Evolutionary conservation across 257 asterid species (phyloP), one percentile per base, ranked within the genome.

Genomic region (Handroanthus guayacan): DNA sequence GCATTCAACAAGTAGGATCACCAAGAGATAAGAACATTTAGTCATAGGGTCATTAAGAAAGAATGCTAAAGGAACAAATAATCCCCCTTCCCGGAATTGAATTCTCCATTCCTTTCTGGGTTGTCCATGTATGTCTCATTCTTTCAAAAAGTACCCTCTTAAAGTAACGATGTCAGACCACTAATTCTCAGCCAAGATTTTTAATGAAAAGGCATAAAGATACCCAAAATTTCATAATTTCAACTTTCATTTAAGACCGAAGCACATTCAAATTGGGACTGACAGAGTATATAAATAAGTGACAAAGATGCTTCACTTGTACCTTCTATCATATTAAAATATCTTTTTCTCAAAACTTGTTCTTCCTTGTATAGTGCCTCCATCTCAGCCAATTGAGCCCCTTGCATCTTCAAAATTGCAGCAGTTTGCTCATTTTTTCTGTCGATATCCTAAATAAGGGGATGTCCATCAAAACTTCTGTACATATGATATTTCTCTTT

Each of bases 351-450:
- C 79, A 90, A 70, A 62, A 93, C 86, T 88, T 90, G 97, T 80
- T 95, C 98, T 82, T 95, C 99, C 82, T 88, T 93, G 81, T 95
- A 95, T 76, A 95, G 98, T 61, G 88, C 62, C 83, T 93, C 97
- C 90, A 90, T 91, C 86, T 95, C 99, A 70, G 95, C 95, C 81
- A 95, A 84, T 80, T 93, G 99, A 79, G 93, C 87, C 68, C 93
- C 97, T 91, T 95, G 99, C 97, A 90, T 91, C 85, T 90, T 95
- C 81, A 95, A 87, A 75, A 95, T 90, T 75, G 96, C 87, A 69
- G 97, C 99, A 72, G 98, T 91, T 83, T 95, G 99, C 87, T 92
- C 97, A 85, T 95, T 95, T 85, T 93, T 93, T 69, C 98, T 79
- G 80, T 91, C 98, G 62, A 95, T 93, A 63, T 95, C 98, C 99